Evolutionary conservation across 371 early-diverging fungal genomes (phyloP), one percentile per base, ranked within the genome.

Genomic region (Circinella minor): DNA sequence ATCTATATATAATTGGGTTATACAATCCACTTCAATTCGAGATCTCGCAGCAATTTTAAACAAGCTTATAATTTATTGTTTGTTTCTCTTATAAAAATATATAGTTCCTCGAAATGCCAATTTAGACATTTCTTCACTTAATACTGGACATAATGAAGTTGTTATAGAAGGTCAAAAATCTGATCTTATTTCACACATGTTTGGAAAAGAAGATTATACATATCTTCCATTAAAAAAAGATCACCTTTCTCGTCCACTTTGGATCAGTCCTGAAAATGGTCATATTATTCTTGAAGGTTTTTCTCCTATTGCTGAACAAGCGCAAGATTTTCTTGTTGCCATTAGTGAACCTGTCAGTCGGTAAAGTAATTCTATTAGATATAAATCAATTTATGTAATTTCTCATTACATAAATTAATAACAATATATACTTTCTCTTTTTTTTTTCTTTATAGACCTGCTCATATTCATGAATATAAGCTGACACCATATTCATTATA

Each of bases 301-400:
- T 71, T 95, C 97, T 4, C 93, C 96, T 18, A 92, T 97, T 66
- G 94, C 96, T 20, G 94, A 93, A 68, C 95, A 95, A 76, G 99
- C 99, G 0, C 95, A 94, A 65, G 99, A 99, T 84, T 99, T 99
- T 80, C 82, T 99, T 54, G 95, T 99, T 27, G 96, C 99, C 13
- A 99, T 99, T 64, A 94, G 98, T 57, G 99, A 99, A 82, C 99
- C 99, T 47, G 92, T 99, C 6, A 95, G 95, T 69, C 85, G 93
- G 92, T 91, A 87, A 65, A 43, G 61, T 47, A 4, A 4, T 5
- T 55, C 55, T 47, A 62, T n/a, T n/a, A n/a, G n/a, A n/a, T n/a
- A n/a, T n/a, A n/a, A n/a, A n/a, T n/a, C 6, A 43, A 34, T 39
- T 62, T 17, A 10, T 39, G 17, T 37, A 14, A n/a, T 47, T 64